Evolutionary conservation across 2,329 filamentous ascomycete genomes (phyloP).

Genomic region (Pseudogymnoascus sp.): DNA sequence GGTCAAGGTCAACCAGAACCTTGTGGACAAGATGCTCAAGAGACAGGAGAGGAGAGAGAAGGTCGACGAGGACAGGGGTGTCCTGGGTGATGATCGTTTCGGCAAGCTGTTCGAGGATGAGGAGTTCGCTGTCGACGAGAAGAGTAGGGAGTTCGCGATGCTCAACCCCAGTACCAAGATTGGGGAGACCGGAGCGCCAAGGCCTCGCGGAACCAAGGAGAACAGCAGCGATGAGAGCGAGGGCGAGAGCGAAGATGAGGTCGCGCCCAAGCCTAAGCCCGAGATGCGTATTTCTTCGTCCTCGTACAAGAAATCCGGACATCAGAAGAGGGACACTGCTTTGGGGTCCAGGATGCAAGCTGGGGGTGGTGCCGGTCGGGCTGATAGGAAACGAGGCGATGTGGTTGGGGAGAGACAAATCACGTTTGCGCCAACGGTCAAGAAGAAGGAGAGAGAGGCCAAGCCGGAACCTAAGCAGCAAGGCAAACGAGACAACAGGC

Average conservation of each 20-base stretch:
- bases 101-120: slow-evolving; percentile 82
- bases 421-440: slow-evolving; percentile 60
- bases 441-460: slow-evolving; percentile 40
- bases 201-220: slow-evolving; percentile 37
- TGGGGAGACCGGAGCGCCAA: slow-evolving; percentile 26
- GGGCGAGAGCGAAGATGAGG: slow-evolving; percentile 37
- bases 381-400: slow-evolving; percentile 39
- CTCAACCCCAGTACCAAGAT: slow-evolving; percentile 76
- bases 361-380: slow-evolving; percentile 32
- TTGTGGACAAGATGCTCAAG: slow-evolving; percentile 66
- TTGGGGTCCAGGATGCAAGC: slow-evolving; percentile 50
- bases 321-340: slow-evolving; percentile 43
- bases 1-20: slow-evolving; percentile 87
- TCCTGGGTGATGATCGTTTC: slow-evolving; percentile 83
- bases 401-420: slow-evolving; percentile 58
- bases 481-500: slow-evolving; percentile 36
- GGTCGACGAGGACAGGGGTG: slow-evolving; percentile 51
- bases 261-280: slow-evolving; percentile 24
- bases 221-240: slow-evolving; percentile 32
- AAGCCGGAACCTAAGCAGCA: slow-evolving; percentile 19
- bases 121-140: slow-evolving; percentile 88
- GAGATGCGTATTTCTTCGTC: slow-evolving; percentile 63
- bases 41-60: slow-evolving; percentile 52
- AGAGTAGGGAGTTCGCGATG: slow-evolving; percentile 72
- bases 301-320: slow-evolving; percentile 51